Conservation (phyloP, 768 basidiomycete genomes). For the Udeniomyces megalosporus region DNA sequence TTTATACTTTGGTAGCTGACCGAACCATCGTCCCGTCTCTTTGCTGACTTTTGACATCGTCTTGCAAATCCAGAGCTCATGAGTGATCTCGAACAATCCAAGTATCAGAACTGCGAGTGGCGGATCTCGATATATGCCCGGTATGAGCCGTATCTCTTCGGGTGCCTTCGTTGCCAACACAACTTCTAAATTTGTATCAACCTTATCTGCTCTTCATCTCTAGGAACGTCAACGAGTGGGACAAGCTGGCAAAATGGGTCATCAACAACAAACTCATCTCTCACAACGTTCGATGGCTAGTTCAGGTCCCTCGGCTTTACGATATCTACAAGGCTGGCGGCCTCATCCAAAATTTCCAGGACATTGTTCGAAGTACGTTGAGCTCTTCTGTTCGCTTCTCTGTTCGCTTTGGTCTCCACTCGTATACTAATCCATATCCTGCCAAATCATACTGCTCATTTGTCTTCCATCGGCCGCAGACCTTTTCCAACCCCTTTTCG, state of each 20-base stretch:
- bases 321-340: slow-evolving; percentile 86
- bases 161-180: background rate
- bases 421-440: background rate
- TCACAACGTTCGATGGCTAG: slow-evolving; percentile 89
- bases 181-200: background rate
- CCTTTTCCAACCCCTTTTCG: slow-evolving; percentile 81
- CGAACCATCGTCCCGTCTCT: background rate
- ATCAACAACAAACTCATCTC: slow-evolving; percentile 82
- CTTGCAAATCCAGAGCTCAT: slow-evolving; percentile 55
- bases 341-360: slow-evolving; percentile 68
- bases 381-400: background rate
- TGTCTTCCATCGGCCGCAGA: slow-evolving; percentile 36
- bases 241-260: slow-evolving; percentile 95
- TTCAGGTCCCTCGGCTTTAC: slow-evolving; percentile 88
- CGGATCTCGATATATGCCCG: slow-evolving; percentile 89
- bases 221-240: slow-evolving; percentile 60
- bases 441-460: background rate
- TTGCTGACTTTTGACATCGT: background rate
- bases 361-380: slow-evolving; percentile 68
- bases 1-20: slow-evolving; percentile 24
- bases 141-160: slow-evolving; percentile 17
- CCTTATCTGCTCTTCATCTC: slow-evolving; percentile 1
- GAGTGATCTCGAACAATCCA: slow-evolving; percentile 93
- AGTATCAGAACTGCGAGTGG: slow-evolving; percentile 99
- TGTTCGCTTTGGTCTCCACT: background rate